Percentiles rank a stretch among this genome's conserved stretches.
These are phyloP conservation scores for Saccharum officinarum DNA, from an alignment of 176 grass and related monocot genomes.

Conservation along the genomic window DNA sequence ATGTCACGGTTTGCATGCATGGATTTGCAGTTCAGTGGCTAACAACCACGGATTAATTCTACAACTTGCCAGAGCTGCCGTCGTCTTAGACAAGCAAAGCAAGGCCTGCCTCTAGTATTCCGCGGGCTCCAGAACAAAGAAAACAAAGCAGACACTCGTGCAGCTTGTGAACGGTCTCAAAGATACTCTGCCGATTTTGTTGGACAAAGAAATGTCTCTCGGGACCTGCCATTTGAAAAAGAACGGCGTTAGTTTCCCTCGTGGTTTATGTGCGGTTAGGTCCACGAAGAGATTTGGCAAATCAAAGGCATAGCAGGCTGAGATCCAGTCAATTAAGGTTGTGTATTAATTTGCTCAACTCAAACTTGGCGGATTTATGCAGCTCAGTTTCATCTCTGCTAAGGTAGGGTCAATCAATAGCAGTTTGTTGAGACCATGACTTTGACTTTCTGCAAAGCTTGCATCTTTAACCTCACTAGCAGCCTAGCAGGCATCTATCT, in stretches of 20 bases:
- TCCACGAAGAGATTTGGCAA: neutral
- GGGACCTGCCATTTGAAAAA: neutral
- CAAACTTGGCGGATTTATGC: neutral
- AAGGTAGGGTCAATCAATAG: neutral
- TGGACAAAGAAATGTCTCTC: neutral
- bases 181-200: neutral
- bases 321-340: neutral
- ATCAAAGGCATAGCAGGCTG: neutral
- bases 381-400: neutral
- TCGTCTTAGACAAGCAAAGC: constrained; percentile 16
- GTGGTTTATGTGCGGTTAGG: neutral
- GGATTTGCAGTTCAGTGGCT: neutral
- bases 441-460: constrained; percentile 8
- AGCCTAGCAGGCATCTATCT: neutral
- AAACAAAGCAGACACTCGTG: neutral
- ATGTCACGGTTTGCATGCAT: constrained; percentile 14
- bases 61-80: neutral
- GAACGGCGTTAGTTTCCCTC: neutral
- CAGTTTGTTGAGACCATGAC: constrained; percentile 26
- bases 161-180: neutral
- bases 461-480: neutral
- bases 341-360: neutral
- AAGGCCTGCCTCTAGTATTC: neutral
- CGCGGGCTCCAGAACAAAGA: neutral
- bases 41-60: neutral